These are phyloP conservation scores for Beauveria sp. DNA, from an alignment of 2,329 filamentous ascomycete species.

Conservation along the genomic window DNA sequence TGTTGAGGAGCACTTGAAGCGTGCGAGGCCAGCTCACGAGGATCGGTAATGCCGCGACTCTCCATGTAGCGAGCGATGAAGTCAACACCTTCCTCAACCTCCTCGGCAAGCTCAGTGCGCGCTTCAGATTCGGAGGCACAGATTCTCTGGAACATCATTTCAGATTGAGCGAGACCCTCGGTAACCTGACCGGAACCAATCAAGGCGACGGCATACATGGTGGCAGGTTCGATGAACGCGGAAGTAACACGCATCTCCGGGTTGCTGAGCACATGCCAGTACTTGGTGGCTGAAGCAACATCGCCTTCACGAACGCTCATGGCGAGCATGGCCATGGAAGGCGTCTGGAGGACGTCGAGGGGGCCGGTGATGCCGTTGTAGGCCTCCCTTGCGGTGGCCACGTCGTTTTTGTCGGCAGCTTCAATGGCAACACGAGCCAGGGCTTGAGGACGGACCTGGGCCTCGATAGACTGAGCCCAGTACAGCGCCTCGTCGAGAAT, in stretches of 20 bases:
- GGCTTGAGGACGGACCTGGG: constrained; percentile 49
- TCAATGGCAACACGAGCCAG: constrained; percentile 67
- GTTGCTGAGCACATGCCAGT: constrained; percentile 68
- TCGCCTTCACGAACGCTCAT: constrained; percentile 79
- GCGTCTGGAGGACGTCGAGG: constrained; percentile 41
- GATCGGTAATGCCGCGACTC: constrained; percentile 45
- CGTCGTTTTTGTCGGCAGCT: constrained; percentile 73
- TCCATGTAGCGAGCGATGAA: constrained; percentile 56
- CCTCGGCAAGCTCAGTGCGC: constrained; percentile 56
- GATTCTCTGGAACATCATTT: constrained; percentile 81
- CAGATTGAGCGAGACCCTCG: constrained; percentile 72
- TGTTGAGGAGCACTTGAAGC: constrained; percentile 36
- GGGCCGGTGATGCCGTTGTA: constrained; percentile 51
- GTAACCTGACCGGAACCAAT: constrained; percentile 77
- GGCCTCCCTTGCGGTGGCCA: constrained; percentile 58
- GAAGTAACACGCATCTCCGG: constrained; percentile 51
- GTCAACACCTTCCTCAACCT: constrained; percentile 80
- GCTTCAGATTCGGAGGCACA: constrained; percentile 48
- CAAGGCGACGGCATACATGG: constrained; percentile 85
- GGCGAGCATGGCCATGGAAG: constrained; percentile 76
- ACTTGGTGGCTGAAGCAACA: constrained; percentile 66
- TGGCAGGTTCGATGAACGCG: constrained; percentile 74
- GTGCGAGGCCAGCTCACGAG: constrained; percentile 44
- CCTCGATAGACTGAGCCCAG: constrained; percentile 60
- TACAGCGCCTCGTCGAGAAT: constrained; percentile 66